These are phyloP conservation scores for Amborella trichopoda DNA, from an alignment of 164 flowering plant genomes.

Conservation along the genomic window DNA sequence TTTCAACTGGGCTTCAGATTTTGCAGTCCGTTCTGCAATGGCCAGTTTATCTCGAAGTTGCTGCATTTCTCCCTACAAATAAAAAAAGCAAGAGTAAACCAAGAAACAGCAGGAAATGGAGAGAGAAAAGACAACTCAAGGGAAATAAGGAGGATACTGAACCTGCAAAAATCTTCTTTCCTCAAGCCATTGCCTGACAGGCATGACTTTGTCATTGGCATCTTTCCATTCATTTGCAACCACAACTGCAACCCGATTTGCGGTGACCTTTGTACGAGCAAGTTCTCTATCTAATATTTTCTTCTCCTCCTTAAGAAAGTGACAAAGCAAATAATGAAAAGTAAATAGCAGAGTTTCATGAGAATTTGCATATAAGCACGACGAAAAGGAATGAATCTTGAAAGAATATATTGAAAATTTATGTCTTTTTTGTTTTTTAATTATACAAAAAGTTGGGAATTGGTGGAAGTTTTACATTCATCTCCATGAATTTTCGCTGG, in stretches of 20 bases:
- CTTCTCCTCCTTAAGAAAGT: conserved; percentile 51
- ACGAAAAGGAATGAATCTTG: no score
- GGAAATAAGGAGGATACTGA: neutral
- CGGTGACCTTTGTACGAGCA: conserved; percentile 67
- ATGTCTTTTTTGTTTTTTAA: no score
- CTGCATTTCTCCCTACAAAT: conserved; percentile 62
- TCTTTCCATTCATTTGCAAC: conserved; percentile 94
- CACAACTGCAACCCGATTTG: conserved; percentile 73
- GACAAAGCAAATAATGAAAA: no score
- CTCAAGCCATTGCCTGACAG: conserved; percentile 80
- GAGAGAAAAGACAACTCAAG: neutral
- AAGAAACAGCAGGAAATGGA: neutral
- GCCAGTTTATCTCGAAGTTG: conserved; percentile 62
- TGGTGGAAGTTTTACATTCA: conserved; percentile 40
- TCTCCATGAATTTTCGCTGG: conserved; percentile 60
- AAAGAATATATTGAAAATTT: no score
- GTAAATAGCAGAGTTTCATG: no score
- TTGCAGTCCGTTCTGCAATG: conserved; percentile 56
- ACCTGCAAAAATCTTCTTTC: conserved; percentile 59
- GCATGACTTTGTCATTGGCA: conserved; percentile 83
- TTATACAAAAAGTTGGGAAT: no score
- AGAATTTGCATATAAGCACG: no score
- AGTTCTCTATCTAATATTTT: conserved; percentile 64
- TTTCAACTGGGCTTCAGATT: conserved; percentile 63
- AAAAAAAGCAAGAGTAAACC: neutral